Conservation (phyloP, 257 asterid genomes). For the Paulownia fortunei region DNA sequence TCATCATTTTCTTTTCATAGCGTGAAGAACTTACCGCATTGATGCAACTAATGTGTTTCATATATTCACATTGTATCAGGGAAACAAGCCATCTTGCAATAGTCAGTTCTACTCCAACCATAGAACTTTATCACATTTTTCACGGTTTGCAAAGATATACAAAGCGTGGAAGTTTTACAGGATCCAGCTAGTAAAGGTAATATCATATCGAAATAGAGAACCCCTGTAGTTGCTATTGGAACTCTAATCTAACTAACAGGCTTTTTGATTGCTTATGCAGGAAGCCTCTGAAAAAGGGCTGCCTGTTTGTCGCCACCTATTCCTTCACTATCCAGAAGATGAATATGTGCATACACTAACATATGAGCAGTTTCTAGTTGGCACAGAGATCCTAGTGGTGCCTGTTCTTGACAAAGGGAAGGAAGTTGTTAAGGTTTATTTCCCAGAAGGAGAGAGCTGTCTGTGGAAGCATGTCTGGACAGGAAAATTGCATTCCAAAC, state of each 20-base stretch:
- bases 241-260: neutral
- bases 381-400: slow-evolving; percentile 87
- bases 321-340: slow-evolving; percentile 90
- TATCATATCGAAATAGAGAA: neutral
- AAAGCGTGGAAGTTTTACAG: slow-evolving; percentile 95
- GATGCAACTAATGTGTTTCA: slow-evolving; percentile 9
- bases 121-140: slow-evolving; percentile 74
- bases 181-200: slow-evolving; percentile 83
- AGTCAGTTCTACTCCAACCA: slow-evolving; percentile 86
- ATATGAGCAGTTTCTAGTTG: slow-evolving; percentile 84
- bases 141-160: slow-evolving; percentile 82
- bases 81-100: slow-evolving; percentile 84
- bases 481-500: slow-evolving; percentile 55
- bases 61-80: slow-evolving; percentile 50
- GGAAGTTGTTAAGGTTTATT: slow-evolving; percentile 66
- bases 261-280: slow-evolving; percentile 38
- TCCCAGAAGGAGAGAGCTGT: slow-evolving; percentile 70
- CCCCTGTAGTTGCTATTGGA: neutral
- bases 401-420: slow-evolving; percentile 91
- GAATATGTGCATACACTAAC: slow-evolving; percentile 64
- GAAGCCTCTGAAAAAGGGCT: slow-evolving; percentile 89
- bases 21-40: too few relatives aligned
- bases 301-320: slow-evolving; percentile 91
- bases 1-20: too few relatives aligned
- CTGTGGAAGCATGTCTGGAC: slow-evolving; percentile 93